Conservation (phyloP, 2,329 filamentous ascomycete genomes). For the Phaeosphaeriaceae sp. region DNA sequence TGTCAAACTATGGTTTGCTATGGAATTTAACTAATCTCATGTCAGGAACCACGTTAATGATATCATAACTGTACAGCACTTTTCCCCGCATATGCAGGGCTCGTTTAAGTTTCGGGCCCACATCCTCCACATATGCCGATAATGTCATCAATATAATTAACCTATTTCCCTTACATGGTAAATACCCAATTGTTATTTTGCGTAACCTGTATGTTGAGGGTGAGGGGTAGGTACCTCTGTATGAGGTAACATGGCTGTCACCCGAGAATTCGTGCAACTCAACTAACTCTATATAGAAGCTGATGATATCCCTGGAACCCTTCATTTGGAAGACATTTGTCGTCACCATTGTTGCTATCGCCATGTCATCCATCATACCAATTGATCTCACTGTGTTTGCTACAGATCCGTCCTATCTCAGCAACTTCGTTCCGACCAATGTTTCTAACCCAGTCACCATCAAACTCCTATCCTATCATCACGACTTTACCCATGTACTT, state of each 20-base stretch:
- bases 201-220: neutral
- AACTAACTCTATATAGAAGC: neutral
- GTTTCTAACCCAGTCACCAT: slow-evolving; percentile 42
- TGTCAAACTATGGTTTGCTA: too few species aligned
- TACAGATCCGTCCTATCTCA: slow-evolving; percentile 39
- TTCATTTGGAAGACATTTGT: slow-evolving; percentile 5
- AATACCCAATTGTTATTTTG: neutral
- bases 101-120: too few species aligned
- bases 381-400: slow-evolving; percentile 43
- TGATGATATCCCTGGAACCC: slow-evolving; percentile 5
- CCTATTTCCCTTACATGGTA: neutral
- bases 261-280: too few species aligned
- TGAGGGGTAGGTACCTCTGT: slow-evolving; percentile 6
- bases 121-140: neutral
- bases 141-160: neutral
- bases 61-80: neutral
- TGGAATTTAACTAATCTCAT: too few species aligned
- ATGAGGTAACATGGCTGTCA: neutral
- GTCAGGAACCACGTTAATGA: too few species aligned
- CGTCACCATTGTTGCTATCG: slow-evolving; percentile 8
- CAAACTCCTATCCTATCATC: slow-evolving; percentile 47
- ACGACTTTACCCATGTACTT: slow-evolving; percentile 41
- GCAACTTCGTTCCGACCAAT: slow-evolving; percentile 36
- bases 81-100: neutral
- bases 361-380: slow-evolving; percentile 38